A percentile compares a stretch with the other conserved stretches of the same genome.
Evolutionary conservation across 1,284 basidiomycete species (phyloP).

Genomic region (Apiotrichum gamsii): DNA sequence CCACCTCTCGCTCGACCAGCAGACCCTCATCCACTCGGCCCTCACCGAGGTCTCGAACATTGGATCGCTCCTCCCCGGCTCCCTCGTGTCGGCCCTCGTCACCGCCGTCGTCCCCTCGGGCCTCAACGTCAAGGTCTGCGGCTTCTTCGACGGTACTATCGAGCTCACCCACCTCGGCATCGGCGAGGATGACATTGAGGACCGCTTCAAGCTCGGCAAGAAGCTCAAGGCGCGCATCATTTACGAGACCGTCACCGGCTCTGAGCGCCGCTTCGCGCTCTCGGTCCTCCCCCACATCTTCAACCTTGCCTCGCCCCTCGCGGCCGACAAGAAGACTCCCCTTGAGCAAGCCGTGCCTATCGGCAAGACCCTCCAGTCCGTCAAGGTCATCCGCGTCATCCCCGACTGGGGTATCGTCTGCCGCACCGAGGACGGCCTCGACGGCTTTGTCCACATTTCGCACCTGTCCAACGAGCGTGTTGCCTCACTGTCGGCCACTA

Average conservation of each 20-base stretch:
- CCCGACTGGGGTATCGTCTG: constrained; percentile 73
- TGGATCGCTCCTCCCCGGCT: constrained; percentile 77
- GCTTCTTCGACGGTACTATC: constrained; percentile 88
- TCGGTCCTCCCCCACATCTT: constrained; percentile 69
- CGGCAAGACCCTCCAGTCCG: constrained; percentile 64
- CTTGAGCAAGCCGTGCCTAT: constrained; percentile 62
- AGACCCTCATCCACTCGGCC: constrained; percentile 50
- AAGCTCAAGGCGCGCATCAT: constrained; percentile 83
- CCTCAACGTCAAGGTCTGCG: constrained; percentile 82
- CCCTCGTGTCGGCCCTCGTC: constrained; percentile 75
- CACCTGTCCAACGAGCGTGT: constrained; percentile 88
- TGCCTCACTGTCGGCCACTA: constrained; percentile 61
- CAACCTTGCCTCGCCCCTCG: constrained; percentile 49
- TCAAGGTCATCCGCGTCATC: constrained; percentile 68
- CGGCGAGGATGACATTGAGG: constrained; percentile 49
- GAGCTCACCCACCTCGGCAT: constrained; percentile 69
- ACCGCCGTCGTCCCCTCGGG: constrained; percentile 74
- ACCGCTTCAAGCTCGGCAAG: constrained; percentile 68
- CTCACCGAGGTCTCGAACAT: constrained; percentile 71
- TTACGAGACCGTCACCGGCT: constrained; percentile 66
- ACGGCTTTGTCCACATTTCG: constrained; percentile 91
- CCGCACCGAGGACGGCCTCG: constrained; percentile 58
- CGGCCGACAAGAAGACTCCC: constrained; percentile 33
- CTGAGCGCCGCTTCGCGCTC: constrained; percentile 74
- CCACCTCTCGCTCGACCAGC: constrained; percentile 49